A percentile compares a stretch with the other conserved stretches of the same genome.
Evolutionary conservation across 73 alveolate genomes (phyloP).

Genomic region (Tetrahymena elliotti): DNA sequence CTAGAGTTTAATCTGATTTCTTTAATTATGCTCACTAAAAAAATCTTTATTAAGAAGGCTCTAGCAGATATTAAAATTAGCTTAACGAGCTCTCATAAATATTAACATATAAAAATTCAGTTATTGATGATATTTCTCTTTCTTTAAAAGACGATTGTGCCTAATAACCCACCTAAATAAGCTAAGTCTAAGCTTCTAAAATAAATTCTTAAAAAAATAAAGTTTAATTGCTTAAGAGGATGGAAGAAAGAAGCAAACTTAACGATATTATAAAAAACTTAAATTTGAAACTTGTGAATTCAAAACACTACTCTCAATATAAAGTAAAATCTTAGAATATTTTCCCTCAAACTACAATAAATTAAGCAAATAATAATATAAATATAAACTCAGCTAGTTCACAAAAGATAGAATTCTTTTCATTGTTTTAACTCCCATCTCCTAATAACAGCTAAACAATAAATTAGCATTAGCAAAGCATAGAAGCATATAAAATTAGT

Average conservation of each 20-base stretch:
- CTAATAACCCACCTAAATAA: not conserved
- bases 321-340: not conserved
- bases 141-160: not conserved
- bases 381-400: not conserved
- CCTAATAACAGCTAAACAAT: not conserved
- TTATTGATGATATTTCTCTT: not conserved
- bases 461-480: not conserved
- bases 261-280: not conserved
- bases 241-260: not conserved
- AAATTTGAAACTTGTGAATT: not conserved
- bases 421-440: not conserved
- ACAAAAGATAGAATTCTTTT: not conserved
- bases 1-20: not conserved
- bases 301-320: not conserved
- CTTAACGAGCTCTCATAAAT: not conserved
- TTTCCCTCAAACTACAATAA: not conserved
- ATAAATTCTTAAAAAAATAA: not conserved
- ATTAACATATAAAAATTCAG: not conserved
- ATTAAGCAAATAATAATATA: not conserved
- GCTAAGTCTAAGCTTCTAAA: not conserved
- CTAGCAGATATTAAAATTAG: not conserved
- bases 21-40: not conserved
- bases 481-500: not conserved
- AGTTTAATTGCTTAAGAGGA: not conserved
- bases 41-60: not conserved